Conservation (phyloP, 225 moss, liverwort and hornwort species). For the Takakia lepidozioides region DNA sequence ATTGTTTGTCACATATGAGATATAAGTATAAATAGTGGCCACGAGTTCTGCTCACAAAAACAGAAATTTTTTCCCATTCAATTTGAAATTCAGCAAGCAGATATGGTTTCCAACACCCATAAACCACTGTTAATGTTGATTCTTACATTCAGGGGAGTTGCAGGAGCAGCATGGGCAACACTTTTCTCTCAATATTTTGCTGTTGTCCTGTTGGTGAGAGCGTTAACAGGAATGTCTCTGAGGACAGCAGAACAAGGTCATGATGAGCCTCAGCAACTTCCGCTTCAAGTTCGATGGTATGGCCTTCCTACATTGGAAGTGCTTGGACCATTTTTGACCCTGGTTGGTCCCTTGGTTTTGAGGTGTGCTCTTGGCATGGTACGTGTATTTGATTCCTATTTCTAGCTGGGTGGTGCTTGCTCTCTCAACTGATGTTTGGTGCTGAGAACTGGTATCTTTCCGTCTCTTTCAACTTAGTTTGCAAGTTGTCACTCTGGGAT, state of each 20-base stretch:
- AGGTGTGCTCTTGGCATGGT: constrained; percentile 75
- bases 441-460: no score
- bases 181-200: constrained; percentile 61
- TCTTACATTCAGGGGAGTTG: constrained; percentile 70
- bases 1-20: no score
- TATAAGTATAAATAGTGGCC: no score
- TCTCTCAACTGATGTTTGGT: constrained; percentile 2
- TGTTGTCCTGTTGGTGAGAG: constrained; percentile 39
- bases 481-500: no score
- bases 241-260: constrained; percentile 12
- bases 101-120: no score
- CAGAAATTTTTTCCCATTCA: no score
- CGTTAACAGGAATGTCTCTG: constrained; percentile 25
- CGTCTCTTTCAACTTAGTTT: no score
- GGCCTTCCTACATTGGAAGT: constrained; percentile 56
- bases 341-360: constrained; percentile 70
- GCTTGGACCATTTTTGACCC: constrained; percentile 58
- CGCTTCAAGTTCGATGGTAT: constrained; percentile 70
- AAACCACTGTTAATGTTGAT: no score
- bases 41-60: no score
- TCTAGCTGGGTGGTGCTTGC: background rate
- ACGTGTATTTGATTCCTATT: constrained; percentile 5
- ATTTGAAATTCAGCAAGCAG: no score
- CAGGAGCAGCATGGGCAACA: constrained; percentile 88
- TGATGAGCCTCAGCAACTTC: constrained; percentile 20